Evolutionary conservation across 176 grass and related monocot genomes (phyloP).

Genomic region (Puccinellia tenuiflora): DNA sequence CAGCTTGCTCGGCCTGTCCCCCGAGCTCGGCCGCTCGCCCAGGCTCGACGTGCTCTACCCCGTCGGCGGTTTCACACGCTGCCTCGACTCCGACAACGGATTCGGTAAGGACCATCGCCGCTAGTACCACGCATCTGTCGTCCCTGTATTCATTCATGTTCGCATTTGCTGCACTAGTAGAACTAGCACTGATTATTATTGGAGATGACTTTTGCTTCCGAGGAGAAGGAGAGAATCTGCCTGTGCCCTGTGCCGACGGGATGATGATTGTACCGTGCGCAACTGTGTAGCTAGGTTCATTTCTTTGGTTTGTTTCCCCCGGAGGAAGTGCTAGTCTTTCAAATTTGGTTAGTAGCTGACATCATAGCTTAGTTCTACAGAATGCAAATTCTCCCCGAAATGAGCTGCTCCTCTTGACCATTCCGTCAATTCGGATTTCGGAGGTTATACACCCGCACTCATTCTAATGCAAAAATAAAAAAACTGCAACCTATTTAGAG

Average conservation of each 20-base stretch:
- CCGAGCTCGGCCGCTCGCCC: slow-evolving; percentile 58
- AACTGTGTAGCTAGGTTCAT: too few relatives aligned
- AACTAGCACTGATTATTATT: neutral
- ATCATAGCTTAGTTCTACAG: neutral
- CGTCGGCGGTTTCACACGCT: slow-evolving; percentile 72
- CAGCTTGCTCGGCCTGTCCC: slow-evolving; percentile 80
- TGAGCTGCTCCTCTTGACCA: too few relatives aligned
- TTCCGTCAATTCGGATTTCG: too few relatives aligned
- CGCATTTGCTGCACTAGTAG: neutral
- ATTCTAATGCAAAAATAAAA: neutral
- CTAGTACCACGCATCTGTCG: too few relatives aligned
- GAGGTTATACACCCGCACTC: too few relatives aligned
- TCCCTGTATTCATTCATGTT: too few relatives aligned
- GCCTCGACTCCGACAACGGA: slow-evolving; percentile 64
- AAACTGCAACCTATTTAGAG: neutral
- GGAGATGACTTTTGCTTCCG: neutral
- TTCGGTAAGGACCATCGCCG: slow-evolving; percentile 39
- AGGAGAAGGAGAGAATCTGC: too few relatives aligned
- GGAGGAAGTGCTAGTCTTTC: neutral
- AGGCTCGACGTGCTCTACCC: slow-evolving; percentile 90
- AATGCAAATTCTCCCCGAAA: neutral
- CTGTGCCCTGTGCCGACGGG: too few relatives aligned
- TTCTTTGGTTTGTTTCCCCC: neutral
- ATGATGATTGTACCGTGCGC: too few relatives aligned
- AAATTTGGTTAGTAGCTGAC: neutral